Evolutionary conservation across 2,329 filamentous ascomycete species (phyloP).

Genomic region (Raffaelea ambrosiae): DNA sequence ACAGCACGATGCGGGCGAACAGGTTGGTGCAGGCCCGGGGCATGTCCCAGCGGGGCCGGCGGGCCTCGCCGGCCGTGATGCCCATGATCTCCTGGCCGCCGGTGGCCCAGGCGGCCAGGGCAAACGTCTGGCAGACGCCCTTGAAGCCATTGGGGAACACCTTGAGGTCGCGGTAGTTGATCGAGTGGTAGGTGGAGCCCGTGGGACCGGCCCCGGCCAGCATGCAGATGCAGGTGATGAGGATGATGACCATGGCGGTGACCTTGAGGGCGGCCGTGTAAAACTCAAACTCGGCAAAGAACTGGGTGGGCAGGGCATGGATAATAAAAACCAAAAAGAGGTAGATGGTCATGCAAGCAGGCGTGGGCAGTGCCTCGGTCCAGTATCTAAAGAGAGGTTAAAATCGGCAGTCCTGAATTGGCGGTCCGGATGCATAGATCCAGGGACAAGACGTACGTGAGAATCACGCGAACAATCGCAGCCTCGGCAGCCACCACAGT

Average conservation of each 20-base stretch:
- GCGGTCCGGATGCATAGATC: too few relatives aligned
- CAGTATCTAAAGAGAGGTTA: conserved; percentile 33
- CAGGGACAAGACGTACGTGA: too few relatives aligned
- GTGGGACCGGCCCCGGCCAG: not conserved
- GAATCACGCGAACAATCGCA: too few relatives aligned
- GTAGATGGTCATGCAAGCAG: conserved; percentile 4
- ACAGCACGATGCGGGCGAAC: not conserved
- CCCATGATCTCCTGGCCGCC: conserved; percentile 1
- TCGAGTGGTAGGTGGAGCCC: not conserved
- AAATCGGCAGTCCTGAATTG: too few relatives aligned
- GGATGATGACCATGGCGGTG: conserved; percentile 1
- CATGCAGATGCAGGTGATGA: conserved; percentile 1
- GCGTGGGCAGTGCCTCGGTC: conserved; percentile 9
- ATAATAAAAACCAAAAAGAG: conserved; percentile 1
- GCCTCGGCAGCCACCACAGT: conserved; percentile 10
- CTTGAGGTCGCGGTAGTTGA: not conserved
- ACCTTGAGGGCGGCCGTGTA: not conserved
- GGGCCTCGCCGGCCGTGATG: conserved; percentile 1
- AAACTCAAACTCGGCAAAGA: conserved; percentile 2
- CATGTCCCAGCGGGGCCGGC: not conserved
- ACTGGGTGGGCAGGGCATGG: not conserved
- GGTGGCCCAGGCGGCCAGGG: not conserved
- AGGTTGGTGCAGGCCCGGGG: not conserved
- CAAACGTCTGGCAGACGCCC: not conserved
- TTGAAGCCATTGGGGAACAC: conserved; percentile 1